Evolutionary conservation across 2,329 filamentous ascomycete genomes (phyloP).

Genomic region (Stemphylium lycopersici): DNA sequence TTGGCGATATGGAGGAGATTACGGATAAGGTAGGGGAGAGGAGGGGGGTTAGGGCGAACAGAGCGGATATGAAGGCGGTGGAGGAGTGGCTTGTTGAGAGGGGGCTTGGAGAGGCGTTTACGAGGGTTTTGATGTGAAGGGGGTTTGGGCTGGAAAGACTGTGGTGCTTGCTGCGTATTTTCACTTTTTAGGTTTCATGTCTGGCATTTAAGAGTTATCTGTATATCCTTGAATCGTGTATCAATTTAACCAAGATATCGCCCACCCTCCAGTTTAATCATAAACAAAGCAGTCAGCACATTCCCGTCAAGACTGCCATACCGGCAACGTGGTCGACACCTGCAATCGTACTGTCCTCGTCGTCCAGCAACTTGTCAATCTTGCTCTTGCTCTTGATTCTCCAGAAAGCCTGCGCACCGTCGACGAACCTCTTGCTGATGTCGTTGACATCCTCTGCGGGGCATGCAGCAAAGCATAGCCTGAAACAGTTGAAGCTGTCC

Average conservation of each 20-base stretch:
- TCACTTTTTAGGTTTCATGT: too few relatives aligned
- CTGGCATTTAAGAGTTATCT: too few relatives aligned
- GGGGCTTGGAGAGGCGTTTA: constrained; percentile 55
- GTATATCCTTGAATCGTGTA: background rate
- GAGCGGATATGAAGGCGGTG: constrained; percentile 61
- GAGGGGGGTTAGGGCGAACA: constrained; percentile 57
- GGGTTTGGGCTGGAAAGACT: too few relatives aligned
- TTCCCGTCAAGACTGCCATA: constrained; percentile 39
- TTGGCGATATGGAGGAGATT: constrained; percentile 64
- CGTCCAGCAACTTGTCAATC: constrained; percentile 67
- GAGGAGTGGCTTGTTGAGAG: constrained; percentile 57
- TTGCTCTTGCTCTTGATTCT: constrained; percentile 69
- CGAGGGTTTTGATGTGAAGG: constrained; percentile 47
- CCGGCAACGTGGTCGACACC: constrained; percentile 25
- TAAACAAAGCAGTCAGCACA: constrained; percentile 26
- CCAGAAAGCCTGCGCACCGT: constrained; percentile 78
- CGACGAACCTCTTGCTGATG: constrained; percentile 68
- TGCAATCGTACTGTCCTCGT: constrained; percentile 29
- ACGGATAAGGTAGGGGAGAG: constrained; percentile 58
- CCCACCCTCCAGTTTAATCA: background rate
- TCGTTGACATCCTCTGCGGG: constrained; percentile 70
- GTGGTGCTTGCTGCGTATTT: too few relatives aligned
- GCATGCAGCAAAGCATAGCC: constrained; percentile 86
- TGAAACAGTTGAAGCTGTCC: constrained; percentile 72
- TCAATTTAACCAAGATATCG: background rate